Conservation (phyloP, 352 stramenopile genomes). For the Pilasporangium apinafurcum region DNA sequence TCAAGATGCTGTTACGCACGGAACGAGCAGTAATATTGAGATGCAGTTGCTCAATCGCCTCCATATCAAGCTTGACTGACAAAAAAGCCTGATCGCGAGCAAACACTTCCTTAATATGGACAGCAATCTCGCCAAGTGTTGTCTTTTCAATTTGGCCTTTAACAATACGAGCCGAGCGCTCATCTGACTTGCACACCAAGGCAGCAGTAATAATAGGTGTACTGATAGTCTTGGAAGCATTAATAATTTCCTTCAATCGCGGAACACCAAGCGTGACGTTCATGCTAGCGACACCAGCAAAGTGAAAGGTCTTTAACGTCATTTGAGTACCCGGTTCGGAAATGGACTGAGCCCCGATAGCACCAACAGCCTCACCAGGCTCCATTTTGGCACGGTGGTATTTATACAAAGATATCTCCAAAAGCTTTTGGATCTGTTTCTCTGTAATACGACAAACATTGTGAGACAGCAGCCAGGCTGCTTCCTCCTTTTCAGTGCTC, state of each 20-base stretch:
- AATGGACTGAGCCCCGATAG: constrained; percentile 96
- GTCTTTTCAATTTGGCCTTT: constrained; percentile 99
- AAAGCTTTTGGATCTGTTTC: constrained; percentile 68
- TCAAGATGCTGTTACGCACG: constrained; percentile 91
- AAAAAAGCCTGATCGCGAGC: constrained; percentile 91
- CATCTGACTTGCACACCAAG: constrained; percentile 94
- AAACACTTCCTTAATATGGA: constrained; percentile 99
- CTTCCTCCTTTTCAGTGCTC: constrained; percentile 59
- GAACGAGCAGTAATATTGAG: constrained; percentile 91
- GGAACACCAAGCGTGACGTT: constrained; percentile 99
- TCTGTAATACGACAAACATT: constrained; percentile 90
- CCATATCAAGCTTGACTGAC: constrained; percentile 96
- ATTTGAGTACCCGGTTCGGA: constrained; percentile 95
- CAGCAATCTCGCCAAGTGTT: constrained; percentile 92
- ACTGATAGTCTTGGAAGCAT: constrained; percentile 96
- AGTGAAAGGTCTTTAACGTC: constrained; percentile 99
- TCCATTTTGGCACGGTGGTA: constrained; percentile 88
- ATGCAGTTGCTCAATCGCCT: constrained; percentile 95
- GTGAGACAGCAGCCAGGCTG: constrained; percentile 76
- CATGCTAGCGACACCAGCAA: constrained; percentile 99
- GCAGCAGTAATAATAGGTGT: constrained; percentile 99
- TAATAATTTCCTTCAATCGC: constrained; percentile 97
- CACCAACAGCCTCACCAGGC: constrained; percentile 96
- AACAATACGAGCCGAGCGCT: constrained; percentile 96
- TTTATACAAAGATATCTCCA: constrained; percentile 76